Conservation (phyloP, 495 filamentous ascomycete species). For the Talaromyces stipitatus region DNA sequence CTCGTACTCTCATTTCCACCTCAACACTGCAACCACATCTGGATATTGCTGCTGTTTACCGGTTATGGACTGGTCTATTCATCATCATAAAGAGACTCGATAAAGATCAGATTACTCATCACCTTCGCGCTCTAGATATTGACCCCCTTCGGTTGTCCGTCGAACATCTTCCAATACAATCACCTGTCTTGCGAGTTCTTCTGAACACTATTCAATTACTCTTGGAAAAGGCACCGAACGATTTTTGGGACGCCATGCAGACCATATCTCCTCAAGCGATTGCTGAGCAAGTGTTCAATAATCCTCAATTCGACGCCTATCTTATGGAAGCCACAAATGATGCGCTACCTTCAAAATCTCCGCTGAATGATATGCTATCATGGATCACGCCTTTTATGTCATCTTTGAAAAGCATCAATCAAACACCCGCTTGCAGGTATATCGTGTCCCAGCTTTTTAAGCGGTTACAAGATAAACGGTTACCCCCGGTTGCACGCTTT, state of each 20-base stretch:
- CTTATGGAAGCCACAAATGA: constrained; percentile 48
- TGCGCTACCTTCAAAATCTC: constrained; percentile 46
- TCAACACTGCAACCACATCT: constrained; percentile 33
- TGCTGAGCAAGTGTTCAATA: constrained; percentile 69
- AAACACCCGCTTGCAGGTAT: constrained; percentile 63
- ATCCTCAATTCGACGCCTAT: constrained; percentile 55
- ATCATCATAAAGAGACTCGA: constrained; percentile 63
- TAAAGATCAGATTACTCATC: constrained; percentile 67
- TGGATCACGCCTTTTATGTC: constrained; percentile 69
- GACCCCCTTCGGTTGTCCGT: constrained; percentile 70
- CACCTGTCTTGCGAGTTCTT: constrained; percentile 50
- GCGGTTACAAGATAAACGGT: constrained; percentile 48
- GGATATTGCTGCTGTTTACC: constrained; percentile 45
- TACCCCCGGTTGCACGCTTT: constrained; percentile 34
- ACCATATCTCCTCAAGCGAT: constrained; percentile 65
- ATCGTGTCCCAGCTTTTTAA: constrained; percentile 63
- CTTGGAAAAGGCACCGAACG: constrained; percentile 62
- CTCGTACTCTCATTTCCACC: constrained; percentile 25
- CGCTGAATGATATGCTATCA: constrained; percentile 52
- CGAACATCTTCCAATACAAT: constrained; percentile 60
- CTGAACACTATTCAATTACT: constrained; percentile 58
- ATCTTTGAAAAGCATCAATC: constrained; percentile 64
- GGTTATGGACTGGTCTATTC: constrained; percentile 69
- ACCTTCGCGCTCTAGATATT: constrained; percentile 68
- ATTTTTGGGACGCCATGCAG: constrained; percentile 83